Evolutionary conservation across 2,329 filamentous ascomycete species (phyloP), one percentile per base, ranked within the genome.

Genomic region (Colletotrichum brevisporum): DNA sequence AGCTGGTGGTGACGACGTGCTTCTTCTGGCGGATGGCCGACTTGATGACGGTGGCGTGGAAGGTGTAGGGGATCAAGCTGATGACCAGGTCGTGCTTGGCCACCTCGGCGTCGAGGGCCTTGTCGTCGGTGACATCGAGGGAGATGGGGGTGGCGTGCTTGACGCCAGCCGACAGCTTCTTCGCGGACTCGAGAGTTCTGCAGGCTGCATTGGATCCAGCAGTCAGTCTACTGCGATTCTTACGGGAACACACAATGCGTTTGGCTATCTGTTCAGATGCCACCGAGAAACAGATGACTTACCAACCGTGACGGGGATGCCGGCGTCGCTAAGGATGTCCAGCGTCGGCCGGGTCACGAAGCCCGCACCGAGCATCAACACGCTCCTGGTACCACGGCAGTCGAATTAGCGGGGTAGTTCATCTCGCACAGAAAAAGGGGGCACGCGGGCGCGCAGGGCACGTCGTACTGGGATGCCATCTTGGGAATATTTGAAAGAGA

Each of bases 1-100:
- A 98, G 73, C 90, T 94, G 36, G 95, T 98, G 68, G 95, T 98
- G 77, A 98, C 95, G 70, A 98, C 94, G 85, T 98, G 85, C 88
- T 95, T 97, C 92, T 97, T 98, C 77, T 91, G 89, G 77, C 91
- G 89, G 83, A 98, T 98, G 72, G 94, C 95, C 43, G 92, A 91
- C 88, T 97, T 95, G 89, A 98, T 97, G 76, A 98, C 94, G 64
- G 88, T 86, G 53, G 92, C 93, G 82, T 97, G 94, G 88, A 90
- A 94, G 70, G 90, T 97, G 85, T 98, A 98, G 58, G 95, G 95
- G 75, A 98, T 97, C 82, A 98, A 81, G 78, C 85, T 89, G 80
- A 95, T 92, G 79, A 92, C 90, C 12, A 97, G 83, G 79, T 96
- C 92, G 79, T 92, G 87, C 86, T 97, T 90, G 78, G 87, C 90